Conservation (phyloP, 2,329 filamentous ascomycete species). For the Diplodia intermedia region DNA sequence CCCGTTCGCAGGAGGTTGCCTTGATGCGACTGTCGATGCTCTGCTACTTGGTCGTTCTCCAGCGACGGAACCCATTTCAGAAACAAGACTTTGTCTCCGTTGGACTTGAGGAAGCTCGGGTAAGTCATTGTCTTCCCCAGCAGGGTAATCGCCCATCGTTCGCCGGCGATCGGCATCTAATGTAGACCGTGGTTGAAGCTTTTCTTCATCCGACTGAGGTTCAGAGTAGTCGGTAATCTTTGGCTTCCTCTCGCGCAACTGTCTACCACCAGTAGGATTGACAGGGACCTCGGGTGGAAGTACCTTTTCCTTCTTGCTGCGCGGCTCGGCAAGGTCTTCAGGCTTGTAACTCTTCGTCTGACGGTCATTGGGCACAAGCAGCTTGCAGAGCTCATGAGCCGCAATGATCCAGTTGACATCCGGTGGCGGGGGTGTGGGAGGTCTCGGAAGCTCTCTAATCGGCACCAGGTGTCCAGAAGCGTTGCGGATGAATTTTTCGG, state of each 20-base stretch:
- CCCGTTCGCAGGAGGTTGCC: constrained; percentile 38
- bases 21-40: constrained; percentile 40
- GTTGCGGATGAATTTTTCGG: constrained; percentile 67
- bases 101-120: constrained; percentile 8
- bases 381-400: constrained; percentile 79
- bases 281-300: constrained; percentile 50
- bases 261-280: constrained; percentile 55
- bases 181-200: constrained; percentile 36
- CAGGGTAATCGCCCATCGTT: constrained; percentile 44
- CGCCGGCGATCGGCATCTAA: constrained; percentile 45
- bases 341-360: constrained; percentile 77
- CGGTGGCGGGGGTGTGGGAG: constrained; percentile 72
- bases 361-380: constrained; percentile 78
- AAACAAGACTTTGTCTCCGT: constrained; percentile 55
- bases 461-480: constrained; percentile 59
- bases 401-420: constrained; percentile 86
- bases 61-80: constrained; percentile 50
- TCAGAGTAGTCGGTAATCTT: constrained; percentile 59
- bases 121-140: constrained; percentile 12
- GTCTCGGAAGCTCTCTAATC: constrained; percentile 43
- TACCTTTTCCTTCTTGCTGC: constrained; percentile 62
- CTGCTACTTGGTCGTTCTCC: constrained; percentile 42
- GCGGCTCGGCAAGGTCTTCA: constrained; percentile 74
- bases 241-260: constrained; percentile 73
- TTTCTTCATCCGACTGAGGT: constrained; percentile 53